Base-by-base conservation (phyloP, 495 filamentous ascomycete genomes). In the Thermochaetoides thermophila region DNA sequence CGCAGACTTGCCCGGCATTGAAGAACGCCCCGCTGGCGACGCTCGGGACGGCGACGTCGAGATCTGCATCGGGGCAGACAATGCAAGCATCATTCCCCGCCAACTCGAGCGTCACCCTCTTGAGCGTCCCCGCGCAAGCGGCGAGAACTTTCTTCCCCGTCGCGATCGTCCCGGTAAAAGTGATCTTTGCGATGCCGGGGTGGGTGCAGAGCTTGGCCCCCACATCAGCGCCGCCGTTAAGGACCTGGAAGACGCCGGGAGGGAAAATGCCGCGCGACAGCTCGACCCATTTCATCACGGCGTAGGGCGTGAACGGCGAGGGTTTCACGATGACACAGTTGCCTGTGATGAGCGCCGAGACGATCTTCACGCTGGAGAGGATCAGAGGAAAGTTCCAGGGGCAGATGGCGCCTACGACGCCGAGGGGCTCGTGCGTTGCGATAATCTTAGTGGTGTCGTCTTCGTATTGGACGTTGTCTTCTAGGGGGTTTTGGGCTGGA, bases 1-100 rank as follows among this genome's bases (percentile, higher is more conserved):
- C 54, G 45, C 61, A 65, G 20, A 67, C 57, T 44, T 76, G 71
- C 9, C 74, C 74, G 0, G 61, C 67, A 52, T 74, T 72, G 37
- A 74, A 68, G 35, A 78, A 73, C 0, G 63, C 63, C 23, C 68
- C 64, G 24, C 56, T 56, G 7, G 64, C 64, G 5, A 62, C 49
- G 27, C 48, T 45, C 4, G 68, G 69, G 9, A 74, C 68, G 11
- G 68, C 59, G 18, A 61, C 61, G 22, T 70, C 63, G 20, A 83
- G 61, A 36, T 81, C 73, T 8, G 74, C 76, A 53, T 81, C 76
- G 0, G 64, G 56, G 40, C 68, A 71, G 13, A 83, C 60, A 35
- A 81, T 72, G 31, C 67, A 66, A 0, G 77, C 68, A 49, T 82
- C 71, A 46, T 83, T 82, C 21, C 78, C 79, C 13, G 76, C 78